Percentiles rank a stretch among this genome's conserved stretches.
phyloP scores from a whole-genome alignment of 371 early-diverging fungal species.

The Mucor racemosus region DNA sequence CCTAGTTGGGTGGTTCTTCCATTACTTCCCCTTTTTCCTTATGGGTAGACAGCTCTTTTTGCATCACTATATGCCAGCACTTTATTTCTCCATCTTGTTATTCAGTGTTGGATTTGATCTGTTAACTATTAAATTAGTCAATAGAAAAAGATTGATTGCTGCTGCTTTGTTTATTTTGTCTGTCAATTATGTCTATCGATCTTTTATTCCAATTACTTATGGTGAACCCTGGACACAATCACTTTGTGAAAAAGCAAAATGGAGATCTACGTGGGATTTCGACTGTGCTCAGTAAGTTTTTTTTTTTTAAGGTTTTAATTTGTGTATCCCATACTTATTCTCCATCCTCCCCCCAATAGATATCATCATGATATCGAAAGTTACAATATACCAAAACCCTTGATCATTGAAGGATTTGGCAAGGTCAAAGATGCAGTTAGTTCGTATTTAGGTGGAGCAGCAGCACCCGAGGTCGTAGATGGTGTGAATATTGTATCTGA shows the following conservation, averaged over 20 bases:
- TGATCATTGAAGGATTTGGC: slow-evolving; percentile 25
- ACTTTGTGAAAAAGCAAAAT: slow-evolving; percentile 74
- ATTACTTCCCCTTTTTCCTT: slow-evolving; percentile 97
- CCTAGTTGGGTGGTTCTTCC: slow-evolving; percentile 87
- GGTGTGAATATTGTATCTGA: slow-evolving; percentile 48
- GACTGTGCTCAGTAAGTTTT: slow-evolving; percentile 45
- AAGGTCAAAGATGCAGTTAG: slow-evolving; percentile 44
- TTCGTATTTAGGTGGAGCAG: slow-evolving; percentile 34
- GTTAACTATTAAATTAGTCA: slow-evolving; percentile 66
- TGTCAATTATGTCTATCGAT: slow-evolving; percentile 60
- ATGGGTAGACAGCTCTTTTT: slow-evolving; percentile 96
- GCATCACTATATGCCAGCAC: slow-evolving; percentile 97
- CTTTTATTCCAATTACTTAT: slow-evolving; percentile 85
- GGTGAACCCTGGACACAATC: slow-evolving; percentile 78
- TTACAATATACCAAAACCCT: slow-evolving; percentile 24
- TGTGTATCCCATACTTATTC: not conserved
- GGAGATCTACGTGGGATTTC: slow-evolving; percentile 81
- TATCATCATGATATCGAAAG: slow-evolving; percentile 40
- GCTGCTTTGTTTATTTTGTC: slow-evolving; percentile 55
- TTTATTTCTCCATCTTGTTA: slow-evolving; percentile 82
- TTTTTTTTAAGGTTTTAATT: not conserved
- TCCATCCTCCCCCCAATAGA: slow-evolving; percentile 19
- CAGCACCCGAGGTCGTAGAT: slow-evolving; percentile 40
- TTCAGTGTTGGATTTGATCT: slow-evolving; percentile 80
- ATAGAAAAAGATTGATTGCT: slow-evolving; percentile 50